A percentile compares a stretch with the other conserved stretches of the same genome.
phyloP scores from a whole-genome alignment of 306 rosid species.

The Rosa lucieae region DNA sequence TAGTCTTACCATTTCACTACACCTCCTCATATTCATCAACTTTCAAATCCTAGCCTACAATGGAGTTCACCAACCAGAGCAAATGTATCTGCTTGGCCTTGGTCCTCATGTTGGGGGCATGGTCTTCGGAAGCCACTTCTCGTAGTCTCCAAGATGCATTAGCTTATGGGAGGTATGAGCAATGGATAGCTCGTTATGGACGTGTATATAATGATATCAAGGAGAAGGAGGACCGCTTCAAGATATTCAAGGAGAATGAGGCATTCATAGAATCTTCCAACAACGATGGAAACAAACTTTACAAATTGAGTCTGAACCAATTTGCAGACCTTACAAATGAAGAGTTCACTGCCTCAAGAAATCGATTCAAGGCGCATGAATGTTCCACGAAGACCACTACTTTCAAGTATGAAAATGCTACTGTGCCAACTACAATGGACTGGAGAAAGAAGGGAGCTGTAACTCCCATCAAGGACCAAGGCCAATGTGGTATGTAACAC shows the following conservation, averaged over 20 bases:
- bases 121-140: background rate
- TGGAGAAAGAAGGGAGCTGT: conserved; percentile 27
- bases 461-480: background rate
- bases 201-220: background rate
- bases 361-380: conserved; percentile 43
- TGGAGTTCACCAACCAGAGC: background rate
- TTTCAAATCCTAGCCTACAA: background rate
- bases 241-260: background rate
- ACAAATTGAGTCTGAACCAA: background rate
- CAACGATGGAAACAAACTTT: background rate
- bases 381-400: conserved; percentile 12
- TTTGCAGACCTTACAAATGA: background rate
- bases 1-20: background rate
- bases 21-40: background rate
- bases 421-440: conserved; percentile 32
- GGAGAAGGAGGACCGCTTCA: background rate
- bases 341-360: conserved; percentile 20
- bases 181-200: background rate
- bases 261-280: background rate
- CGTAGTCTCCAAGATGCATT: background rate
- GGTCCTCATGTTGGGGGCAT: background rate
- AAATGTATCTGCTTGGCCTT: background rate
- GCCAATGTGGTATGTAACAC: conserved; percentile 23
- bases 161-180: background rate
- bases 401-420: conserved; percentile 36